Percentiles rank a stretch among this genome's conserved stretches.
phyloP scores from a whole-genome alignment of 2,329 filamentous ascomycete genomes.

The Ophiocordyceps australis region DNA sequence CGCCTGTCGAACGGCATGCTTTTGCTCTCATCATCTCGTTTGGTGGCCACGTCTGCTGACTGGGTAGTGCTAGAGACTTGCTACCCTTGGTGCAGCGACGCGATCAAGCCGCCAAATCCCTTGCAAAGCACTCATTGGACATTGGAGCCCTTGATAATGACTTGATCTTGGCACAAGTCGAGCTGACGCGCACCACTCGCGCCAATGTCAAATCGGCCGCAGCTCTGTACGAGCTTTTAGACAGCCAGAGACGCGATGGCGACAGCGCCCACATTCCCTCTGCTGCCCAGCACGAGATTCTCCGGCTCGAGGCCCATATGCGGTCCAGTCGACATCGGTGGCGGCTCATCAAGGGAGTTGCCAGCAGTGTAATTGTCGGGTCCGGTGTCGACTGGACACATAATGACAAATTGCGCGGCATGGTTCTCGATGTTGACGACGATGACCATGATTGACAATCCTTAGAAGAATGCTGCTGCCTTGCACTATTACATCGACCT shows the following conservation, averaged over 20 bases:
- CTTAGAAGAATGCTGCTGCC: too few relatives aligned
- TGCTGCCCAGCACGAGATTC: slow-evolving; percentile 34
- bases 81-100: slow-evolving; percentile 47
- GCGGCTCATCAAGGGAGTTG: slow-evolving; percentile 59
- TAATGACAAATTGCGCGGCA: slow-evolving; percentile 45
- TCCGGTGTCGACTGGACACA: slow-evolving; percentile 71
- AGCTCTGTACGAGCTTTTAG: slow-evolving; percentile 43
- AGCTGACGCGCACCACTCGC: slow-evolving; percentile 34
- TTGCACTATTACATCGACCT: too few relatives aligned
- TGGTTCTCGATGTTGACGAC: slow-evolving; percentile 52
- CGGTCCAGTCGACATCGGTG: slow-evolving; percentile 46
- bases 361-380: slow-evolving; percentile 62
- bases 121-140: slow-evolving; percentile 39
- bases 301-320: slow-evolving; percentile 37
- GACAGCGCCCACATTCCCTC: slow-evolving; percentile 34
- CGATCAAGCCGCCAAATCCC: slow-evolving; percentile 44
- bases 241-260: slow-evolving; percentile 32
- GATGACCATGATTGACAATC: too few relatives aligned
- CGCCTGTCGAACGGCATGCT: slow-evolving; percentile 48
- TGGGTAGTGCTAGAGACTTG: slow-evolving; percentile 42
- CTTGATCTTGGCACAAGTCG: slow-evolving; percentile 36
- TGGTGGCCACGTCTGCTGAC: too few relatives aligned
- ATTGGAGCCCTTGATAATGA: slow-evolving; percentile 30
- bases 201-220: slow-evolving; percentile 45
- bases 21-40: too few relatives aligned